Percentiles rank a stretch among this genome's conserved stretches.
Conservation (phyloP, 2,329 filamentous ascomycete genomes). For the Paraphaeosphaeria sporulosa region DNA sequence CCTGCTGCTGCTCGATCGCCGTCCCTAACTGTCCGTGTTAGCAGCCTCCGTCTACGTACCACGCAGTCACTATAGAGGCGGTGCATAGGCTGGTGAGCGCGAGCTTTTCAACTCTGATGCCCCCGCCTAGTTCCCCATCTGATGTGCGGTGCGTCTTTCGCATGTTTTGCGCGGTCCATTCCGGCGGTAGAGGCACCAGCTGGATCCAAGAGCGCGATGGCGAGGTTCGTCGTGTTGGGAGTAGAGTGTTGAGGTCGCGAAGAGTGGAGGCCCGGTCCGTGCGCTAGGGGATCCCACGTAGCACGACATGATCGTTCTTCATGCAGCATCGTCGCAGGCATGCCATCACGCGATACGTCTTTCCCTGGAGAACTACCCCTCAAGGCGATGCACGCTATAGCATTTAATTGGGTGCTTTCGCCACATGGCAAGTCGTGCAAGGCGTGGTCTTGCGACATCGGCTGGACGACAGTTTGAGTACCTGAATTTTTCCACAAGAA, state of each 20-base stretch:
- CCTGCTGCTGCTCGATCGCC: not conserved
- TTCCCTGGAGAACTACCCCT: not conserved
- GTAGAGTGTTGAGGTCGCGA: not conserved
- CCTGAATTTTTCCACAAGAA: no score
- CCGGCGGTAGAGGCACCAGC: not conserved
- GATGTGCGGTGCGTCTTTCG: not conserved
- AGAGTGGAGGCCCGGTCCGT: not conserved
- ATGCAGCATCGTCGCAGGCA: not conserved
- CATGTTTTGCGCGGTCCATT: not conserved
- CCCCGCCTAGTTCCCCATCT: not conserved
- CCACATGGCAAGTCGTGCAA: no score
- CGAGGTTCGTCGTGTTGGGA: not conserved
- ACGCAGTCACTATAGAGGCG: not conserved
- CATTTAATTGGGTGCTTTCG: no score
- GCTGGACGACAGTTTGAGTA: no score
- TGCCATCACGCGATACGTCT: not conserved
- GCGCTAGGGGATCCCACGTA: not conserved
- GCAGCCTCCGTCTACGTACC: not conserved
- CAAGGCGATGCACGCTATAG: no score
- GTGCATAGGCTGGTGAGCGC: no score
- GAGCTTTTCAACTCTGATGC: not conserved
- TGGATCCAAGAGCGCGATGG: not conserved
- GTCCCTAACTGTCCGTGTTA: not conserved
- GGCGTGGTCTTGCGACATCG: no score
- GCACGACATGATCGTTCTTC: constrained; percentile 5